phyloP scores from a whole-genome alignment of 805 yeast species.

The Candida krabiensis region DNA sequence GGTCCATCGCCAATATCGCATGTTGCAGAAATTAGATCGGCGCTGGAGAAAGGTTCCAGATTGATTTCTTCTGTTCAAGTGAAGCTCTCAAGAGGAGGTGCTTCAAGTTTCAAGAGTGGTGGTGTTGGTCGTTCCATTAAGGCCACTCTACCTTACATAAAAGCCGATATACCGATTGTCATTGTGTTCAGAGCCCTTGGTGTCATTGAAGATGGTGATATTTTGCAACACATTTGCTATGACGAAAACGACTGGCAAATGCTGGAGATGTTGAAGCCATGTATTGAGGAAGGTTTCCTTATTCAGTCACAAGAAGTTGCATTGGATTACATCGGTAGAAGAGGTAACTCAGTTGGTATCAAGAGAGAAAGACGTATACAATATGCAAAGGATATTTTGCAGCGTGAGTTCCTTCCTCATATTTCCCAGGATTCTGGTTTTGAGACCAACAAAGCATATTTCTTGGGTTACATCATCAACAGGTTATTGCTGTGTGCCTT shows the following conservation, averaged over 20 bases:
- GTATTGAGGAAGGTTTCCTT: conserved; percentile 98
- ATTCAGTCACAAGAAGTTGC: conserved; percentile 98
- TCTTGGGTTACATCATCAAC: conserved; percentile 97
- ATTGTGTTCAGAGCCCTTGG: conserved; percentile 97
- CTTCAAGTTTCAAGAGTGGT: conserved; percentile 46
- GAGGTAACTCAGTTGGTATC: conserved; percentile 96
- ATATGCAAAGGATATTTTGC: conserved; percentile 94
- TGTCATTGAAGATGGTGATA: conserved; percentile 98
- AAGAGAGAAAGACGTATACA: conserved; percentile 97
- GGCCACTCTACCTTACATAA: conserved; percentile 94
- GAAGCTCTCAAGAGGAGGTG: conserved; percentile 63
- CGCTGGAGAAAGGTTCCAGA: conserved; percentile 95
- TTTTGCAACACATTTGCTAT: conserved; percentile 95
- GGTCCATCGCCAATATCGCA: conserved; percentile 97
- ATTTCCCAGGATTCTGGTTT: conserved; percentile 97
- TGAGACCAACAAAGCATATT: conserved; percentile 95
- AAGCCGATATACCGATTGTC: conserved; percentile 95
- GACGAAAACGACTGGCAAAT: conserved; percentile 99
- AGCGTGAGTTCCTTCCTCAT: conserved; percentile 94
- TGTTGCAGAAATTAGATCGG: conserved; percentile 95
- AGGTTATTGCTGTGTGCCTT: conserved; percentile 91
- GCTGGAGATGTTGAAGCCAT: conserved; percentile 98
- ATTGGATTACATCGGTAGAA: conserved; percentile 95
- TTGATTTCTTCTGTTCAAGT: conserved; percentile 92
- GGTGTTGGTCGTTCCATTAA: conserved; percentile 78